Percentiles rank a stretch among this genome's conserved stretches.
phyloP scores from a whole-genome alignment of 2,329 filamentous ascomycete genomes.

The Trichoderma breve region DNA sequence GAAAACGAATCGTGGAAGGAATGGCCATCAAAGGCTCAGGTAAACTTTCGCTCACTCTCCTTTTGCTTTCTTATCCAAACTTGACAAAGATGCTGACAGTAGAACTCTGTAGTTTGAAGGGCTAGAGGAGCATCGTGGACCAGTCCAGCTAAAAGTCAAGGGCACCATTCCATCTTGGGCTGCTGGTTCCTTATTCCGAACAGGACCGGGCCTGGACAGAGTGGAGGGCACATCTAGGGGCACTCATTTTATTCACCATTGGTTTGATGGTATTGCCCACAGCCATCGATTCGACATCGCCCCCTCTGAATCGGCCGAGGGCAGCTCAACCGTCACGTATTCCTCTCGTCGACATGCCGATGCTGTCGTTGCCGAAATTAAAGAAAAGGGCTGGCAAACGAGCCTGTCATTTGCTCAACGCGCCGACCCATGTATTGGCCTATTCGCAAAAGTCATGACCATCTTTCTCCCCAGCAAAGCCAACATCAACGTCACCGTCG shows the following conservation, averaged over 20 bases:
- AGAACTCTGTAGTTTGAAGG: conserved; percentile 58
- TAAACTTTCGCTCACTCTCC: conserved; percentile 27
- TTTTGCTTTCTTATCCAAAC: not conserved
- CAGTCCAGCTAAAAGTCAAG: conserved; percentile 60
- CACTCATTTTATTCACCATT: conserved; percentile 65
- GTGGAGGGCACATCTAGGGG: conserved; percentile 58
- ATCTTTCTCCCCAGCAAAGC: conserved; percentile 46
- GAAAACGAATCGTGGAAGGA: conserved; percentile 37
- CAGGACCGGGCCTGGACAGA: conserved; percentile 66
- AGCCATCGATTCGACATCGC: conserved; percentile 71
- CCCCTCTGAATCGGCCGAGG: conserved; percentile 32
- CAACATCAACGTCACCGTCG: conserved; percentile 65
- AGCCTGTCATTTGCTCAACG: conserved; percentile 67
- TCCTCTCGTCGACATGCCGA: conserved; percentile 70
- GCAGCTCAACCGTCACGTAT: conserved; percentile 55
- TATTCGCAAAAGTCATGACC: conserved; percentile 70
- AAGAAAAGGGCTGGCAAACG: conserved; percentile 55
- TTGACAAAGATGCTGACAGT: not conserved
- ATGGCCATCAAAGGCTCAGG: conserved; percentile 50
- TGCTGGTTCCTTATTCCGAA: conserved; percentile 70
- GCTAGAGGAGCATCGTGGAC: conserved; percentile 62
- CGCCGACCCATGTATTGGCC: conserved; percentile 69
- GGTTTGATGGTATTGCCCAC: conserved; percentile 77
- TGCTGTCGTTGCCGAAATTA: conserved; percentile 58
- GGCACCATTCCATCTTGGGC: conserved; percentile 70